These are phyloP conservation scores for Ophiocordyceps camponoti-floridani DNA, from an alignment of 2,329 filamentous ascomycete species.

Conservation along the genomic window DNA sequence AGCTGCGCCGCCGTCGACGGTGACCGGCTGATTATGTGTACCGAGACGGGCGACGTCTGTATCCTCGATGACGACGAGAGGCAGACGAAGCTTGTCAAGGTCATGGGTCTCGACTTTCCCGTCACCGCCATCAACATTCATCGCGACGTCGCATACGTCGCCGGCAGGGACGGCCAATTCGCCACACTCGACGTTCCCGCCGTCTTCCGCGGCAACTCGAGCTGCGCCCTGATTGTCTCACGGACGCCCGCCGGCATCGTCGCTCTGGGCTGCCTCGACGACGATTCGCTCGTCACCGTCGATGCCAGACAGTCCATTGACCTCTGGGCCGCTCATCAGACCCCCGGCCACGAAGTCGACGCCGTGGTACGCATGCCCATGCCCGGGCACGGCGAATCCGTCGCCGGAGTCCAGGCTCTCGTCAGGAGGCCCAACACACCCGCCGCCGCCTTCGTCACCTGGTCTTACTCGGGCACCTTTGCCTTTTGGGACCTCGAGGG, in stretches of 20 bases:
- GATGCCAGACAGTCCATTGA: constrained; percentile 62
- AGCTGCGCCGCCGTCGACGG: constrained; percentile 61
- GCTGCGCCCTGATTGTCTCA: constrained; percentile 19
- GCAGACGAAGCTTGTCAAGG: constrained; percentile 49
- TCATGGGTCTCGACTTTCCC: constrained; percentile 48
- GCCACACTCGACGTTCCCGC: constrained; percentile 31
- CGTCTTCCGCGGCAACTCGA: constrained; percentile 22
- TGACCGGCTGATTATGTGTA: constrained; percentile 62
- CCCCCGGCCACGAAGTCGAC: constrained; percentile 19
- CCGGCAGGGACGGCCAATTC: constrained; percentile 46
- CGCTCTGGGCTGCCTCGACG: constrained; percentile 49
- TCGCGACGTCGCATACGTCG: constrained; percentile 43
- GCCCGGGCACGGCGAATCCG: constrained; percentile 43
- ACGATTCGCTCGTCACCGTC: constrained; percentile 53
- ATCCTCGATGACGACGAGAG: constrained; percentile 62
- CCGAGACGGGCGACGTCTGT: constrained; percentile 80
- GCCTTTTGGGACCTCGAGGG: constrained; percentile 71
- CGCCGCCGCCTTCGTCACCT: constrained; percentile 67
- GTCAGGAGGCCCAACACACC: constrained; percentile 33
- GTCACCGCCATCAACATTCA: constrained; percentile 50
- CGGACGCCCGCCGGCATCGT: constrained; percentile 30
- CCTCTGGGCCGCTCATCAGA: constrained; percentile 34
- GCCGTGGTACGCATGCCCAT: constrained; percentile 33
- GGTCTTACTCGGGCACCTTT: constrained; percentile 66
- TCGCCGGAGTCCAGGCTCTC: constrained; percentile 58